Evolutionary conservation across 2,329 filamentous ascomycete species (phyloP).

Genomic region (Colletotrichum ledebouriae): DNA sequence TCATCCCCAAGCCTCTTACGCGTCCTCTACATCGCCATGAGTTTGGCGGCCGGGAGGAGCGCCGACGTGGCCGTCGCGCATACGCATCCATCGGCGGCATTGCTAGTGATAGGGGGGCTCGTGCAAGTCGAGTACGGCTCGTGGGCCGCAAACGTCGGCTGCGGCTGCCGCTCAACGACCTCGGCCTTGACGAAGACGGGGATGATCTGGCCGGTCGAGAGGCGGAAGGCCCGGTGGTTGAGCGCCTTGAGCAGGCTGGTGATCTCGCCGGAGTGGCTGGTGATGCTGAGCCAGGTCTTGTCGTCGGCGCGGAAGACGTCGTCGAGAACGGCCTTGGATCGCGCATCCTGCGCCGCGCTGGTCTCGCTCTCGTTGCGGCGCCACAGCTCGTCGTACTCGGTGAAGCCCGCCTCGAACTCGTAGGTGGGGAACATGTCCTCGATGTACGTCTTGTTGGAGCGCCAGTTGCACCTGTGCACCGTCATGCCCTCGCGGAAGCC

Average conservation of each 20-base stretch:
- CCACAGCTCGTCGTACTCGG: conserved; percentile 66
- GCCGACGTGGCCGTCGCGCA: conserved; percentile 50
- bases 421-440: conserved; percentile 64
- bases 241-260: conserved; percentile 65
- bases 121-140: conserved; percentile 59
- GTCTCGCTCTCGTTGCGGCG: conserved; percentile 58
- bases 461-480: conserved; percentile 77
- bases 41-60: conserved; percentile 34
- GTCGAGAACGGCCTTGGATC: conserved; percentile 65
- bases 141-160: conserved; percentile 53
- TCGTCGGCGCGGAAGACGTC: conserved; percentile 68
- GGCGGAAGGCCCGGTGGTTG: conserved; percentile 70
- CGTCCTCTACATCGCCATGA: conserved; percentile 43
- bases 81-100: conserved; percentile 57
- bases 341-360: conserved; percentile 60
- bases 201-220: conserved; percentile 77
- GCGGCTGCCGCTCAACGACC: conserved; percentile 51
- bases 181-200: conserved; percentile 75
- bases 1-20: neutral
- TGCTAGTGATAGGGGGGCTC: conserved; percentile 59
- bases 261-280: conserved; percentile 72
- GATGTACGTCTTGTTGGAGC: conserved; percentile 68
- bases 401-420: conserved; percentile 71
- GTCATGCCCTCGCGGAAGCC: conserved; percentile 74
- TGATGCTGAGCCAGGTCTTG: conserved; percentile 70